Percentiles rank a stretch among this genome's conserved stretches.
phyloP scores from a whole-genome alignment of 768 basidiomycete genomes.

The Boletus barrowsii region DNA sequence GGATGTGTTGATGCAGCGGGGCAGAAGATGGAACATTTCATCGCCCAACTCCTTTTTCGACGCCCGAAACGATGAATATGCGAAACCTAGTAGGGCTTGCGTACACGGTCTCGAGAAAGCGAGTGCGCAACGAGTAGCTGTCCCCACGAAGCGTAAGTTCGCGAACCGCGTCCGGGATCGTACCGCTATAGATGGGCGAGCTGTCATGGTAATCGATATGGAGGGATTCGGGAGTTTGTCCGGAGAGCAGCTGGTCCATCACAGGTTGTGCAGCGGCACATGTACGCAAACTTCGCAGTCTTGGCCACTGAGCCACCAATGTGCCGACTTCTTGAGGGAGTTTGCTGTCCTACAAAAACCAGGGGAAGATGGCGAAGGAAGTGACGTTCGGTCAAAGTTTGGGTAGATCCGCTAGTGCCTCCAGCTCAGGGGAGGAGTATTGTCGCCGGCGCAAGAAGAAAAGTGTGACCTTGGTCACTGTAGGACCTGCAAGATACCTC shows the following conservation, averaged over 20 bases:
- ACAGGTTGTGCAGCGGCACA: slow-evolving; percentile 11
- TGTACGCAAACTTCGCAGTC: slow-evolving; percentile 4
- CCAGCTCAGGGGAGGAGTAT: slow-evolving; percentile 5
- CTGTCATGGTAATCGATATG: not conserved
- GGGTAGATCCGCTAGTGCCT: slow-evolving; percentile 13
- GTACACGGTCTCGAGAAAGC: too few relatives aligned
- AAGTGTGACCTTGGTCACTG: slow-evolving; percentile 11
- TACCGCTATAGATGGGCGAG: too few relatives aligned
- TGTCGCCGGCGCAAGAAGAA: slow-evolving; percentile 9
- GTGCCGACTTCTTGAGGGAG: not conserved
- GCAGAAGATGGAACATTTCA: not conserved
- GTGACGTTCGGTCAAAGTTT: slow-evolving; percentile 19
- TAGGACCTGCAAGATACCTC: slow-evolving; percentile 9
- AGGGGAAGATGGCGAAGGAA: slow-evolving; percentile 11
- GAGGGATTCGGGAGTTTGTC: slow-evolving; percentile 3
- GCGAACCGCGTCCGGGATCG: too few relatives aligned
- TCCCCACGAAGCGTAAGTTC: too few relatives aligned
- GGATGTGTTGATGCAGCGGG: too few relatives aligned
- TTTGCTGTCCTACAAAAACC: slow-evolving; percentile 3
- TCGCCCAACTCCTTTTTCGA: not conserved
- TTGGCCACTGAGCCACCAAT: slow-evolving; percentile 8
- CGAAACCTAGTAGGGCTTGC: too few relatives aligned
- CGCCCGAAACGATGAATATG: not conserved
- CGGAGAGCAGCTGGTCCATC: slow-evolving; percentile 25
- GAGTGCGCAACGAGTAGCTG: too few relatives aligned